Conservation (phyloP, 257 asterid genomes). For the Hygrophila difformis region DNA sequence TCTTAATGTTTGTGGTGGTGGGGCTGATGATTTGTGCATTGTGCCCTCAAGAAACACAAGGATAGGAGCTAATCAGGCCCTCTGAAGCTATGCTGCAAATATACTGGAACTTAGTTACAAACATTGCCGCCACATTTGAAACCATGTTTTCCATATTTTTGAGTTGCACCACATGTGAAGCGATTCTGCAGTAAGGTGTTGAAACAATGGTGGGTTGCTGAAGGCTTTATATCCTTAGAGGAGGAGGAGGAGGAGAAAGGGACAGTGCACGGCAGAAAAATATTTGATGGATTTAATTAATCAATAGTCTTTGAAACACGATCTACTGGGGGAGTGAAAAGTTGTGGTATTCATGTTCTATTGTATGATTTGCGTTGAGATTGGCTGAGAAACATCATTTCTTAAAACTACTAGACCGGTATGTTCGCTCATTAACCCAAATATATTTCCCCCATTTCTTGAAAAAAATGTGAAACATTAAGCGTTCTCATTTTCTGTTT, state of each 20-base stretch:
- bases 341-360: slow-evolving; percentile 26
- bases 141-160: no score
- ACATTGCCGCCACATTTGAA: no score
- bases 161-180: no score
- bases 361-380: slow-evolving; percentile 24
- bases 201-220: slow-evolving; percentile 22
- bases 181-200: slow-evolving; percentile 10
- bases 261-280: slow-evolving; percentile 15
- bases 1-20: no score
- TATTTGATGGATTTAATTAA: slow-evolving; percentile 14
- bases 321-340: slow-evolving; percentile 20
- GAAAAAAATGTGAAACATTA: neutral
- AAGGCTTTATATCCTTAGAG: slow-evolving; percentile 25
- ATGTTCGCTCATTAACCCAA: neutral
- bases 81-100: no score
- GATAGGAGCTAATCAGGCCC: no score
- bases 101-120: no score
- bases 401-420: slow-evolving; percentile 10
- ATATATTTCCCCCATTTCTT: neutral
- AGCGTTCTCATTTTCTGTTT: neutral
- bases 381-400: slow-evolving; percentile 15
- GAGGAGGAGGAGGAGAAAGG: slow-evolving; percentile 2
- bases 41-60: no score
- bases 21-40: no score
- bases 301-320: slow-evolving; percentile 18